Evolutionary conservation across 148 eudicot species (phyloP), one percentile per base, ranked within the genome.

Genomic region (Linanthus parryae): DNA sequence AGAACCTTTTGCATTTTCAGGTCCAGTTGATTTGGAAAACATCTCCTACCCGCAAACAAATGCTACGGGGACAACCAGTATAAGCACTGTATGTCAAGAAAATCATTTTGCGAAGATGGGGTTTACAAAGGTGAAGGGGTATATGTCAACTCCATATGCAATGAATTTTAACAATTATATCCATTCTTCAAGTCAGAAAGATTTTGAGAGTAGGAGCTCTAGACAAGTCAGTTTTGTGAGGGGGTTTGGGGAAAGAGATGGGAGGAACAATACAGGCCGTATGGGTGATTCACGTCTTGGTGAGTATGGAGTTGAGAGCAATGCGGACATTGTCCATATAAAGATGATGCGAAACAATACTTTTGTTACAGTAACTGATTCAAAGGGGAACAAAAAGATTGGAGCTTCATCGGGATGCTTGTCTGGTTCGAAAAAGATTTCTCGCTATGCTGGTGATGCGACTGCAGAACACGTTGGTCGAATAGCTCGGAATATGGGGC

Each of bases 401-500:
- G 85, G 91, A 22, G 72, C 72, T 41, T 73, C 96, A 16, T 63
- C 83, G 22, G 99, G 96, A 26, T 52, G 65, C 34, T 49, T 87
- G 33, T 71, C 84, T 8, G 83, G 75, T 57, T 69, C 69, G 63
- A 83, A 76, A 76, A 84, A 87, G 54, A 57, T 61, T 24, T 64
- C 85, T 4, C 73, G 83, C 6, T 87, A 75, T 53, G 73, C 94
- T 31, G 91, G 78, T 42, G 99, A 92, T 43, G 84, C 99, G 37
- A 72, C 85, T 16, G 96, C 99, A 6, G 99, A 92, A 65, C 78
- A 84, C 33, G 63, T 72, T 2, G 96, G 99, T n/a, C 80, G 91
- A 37, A 30, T 72, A 21, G 82, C 86, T 7, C 75, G 68, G 51
- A 64, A 71, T 26, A 71, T 80, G 43, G 94, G 89, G 44, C 50